Evolutionary conservation across 495 filamentous ascomycete species (phyloP), one percentile per base, ranked within the genome.

Genomic region (Neurospora tetrasperma): DNA sequence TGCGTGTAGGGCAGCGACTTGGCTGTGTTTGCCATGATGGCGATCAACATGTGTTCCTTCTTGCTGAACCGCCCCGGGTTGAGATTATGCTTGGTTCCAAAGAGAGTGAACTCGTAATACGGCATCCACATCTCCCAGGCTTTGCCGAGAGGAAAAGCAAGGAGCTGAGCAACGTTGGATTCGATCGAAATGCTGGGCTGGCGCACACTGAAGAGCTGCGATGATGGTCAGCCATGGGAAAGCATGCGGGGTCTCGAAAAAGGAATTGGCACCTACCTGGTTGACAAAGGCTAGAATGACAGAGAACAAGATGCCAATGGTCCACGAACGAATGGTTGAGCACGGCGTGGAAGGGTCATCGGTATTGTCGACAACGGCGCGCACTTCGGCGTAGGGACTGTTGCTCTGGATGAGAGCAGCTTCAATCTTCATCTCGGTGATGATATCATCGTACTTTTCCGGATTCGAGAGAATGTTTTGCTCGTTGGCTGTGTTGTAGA

Each of bases 31-130:
- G 83, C 77, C 82, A 84, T 84, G 78, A 85, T 83, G 72, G 83
- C 83, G 75, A 86, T 85, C 39, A 87, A 75, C 79, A 85, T 85
- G 75, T 87, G 85, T 71, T 87, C 85, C 73, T 87, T 87, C 44
- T 82, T 80, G 74, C 83, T 85, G 79, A 86, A 87, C 40, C 80
- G 83, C 23, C 84, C 85, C 0, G 85, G 84, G 74, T 87, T 87
- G 5, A 84, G 74, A 71, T 78, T 81, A 54, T 82, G 79, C 31
- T 80, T 75, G 5, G 75, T 75, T 7, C 83, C 83, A 54, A 79
- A 80, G 39, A 83, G 35, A 27, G 81, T 83, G 72, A 84, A 76
- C 72, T 80, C 80, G 9, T 70, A 71, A 69, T 84, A 80, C 0
- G 83, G 83, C 20, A 84, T 78, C 11, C 74, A 62, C 18, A 74